Evolutionary conservation across 2,329 filamentous ascomycete species (phyloP).

Genomic region (Venturia nashicola): DNA sequence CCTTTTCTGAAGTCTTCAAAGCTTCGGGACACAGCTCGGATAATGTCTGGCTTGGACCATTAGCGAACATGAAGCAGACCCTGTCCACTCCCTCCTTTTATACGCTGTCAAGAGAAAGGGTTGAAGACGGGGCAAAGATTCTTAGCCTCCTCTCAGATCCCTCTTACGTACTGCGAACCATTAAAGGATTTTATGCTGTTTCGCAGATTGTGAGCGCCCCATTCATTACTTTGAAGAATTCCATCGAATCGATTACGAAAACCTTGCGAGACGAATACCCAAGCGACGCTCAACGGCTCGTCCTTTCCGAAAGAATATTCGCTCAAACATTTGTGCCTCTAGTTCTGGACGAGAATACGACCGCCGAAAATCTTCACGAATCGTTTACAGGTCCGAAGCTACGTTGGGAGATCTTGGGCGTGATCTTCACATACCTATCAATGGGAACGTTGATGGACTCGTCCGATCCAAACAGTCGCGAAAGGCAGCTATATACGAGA

Average conservation of each 20-base stretch:
- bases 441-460: conserved; percentile 3
- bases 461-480: not conserved
- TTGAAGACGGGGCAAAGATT: conserved; percentile 5
- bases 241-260: not conserved
- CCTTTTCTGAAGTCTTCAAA: conserved; percentile 6
- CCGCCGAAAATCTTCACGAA: conserved; percentile 1
- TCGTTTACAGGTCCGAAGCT: conserved; percentile 6
- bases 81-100: conserved; percentile 1
- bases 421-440: not conserved
- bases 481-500: not conserved
- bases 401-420: conserved; percentile 5
- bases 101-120: not conserved
- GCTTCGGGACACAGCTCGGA: conserved; percentile 7
- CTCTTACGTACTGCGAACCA: not conserved
- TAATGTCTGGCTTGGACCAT: conserved; percentile 6
- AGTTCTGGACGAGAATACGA: conserved; percentile 2
- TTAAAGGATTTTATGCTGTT: not conserved
- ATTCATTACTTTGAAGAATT: conserved; percentile 6
- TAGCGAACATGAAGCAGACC: not conserved
- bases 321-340: conserved; percentile 5
- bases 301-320: conserved; percentile 2
- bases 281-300: not conserved
- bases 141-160: not conserved
- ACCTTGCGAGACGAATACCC: not conserved
- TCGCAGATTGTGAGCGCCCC: conserved; percentile 3